Percentiles rank a stretch among this genome's conserved stretches.
Conservation (phyloP, 768 basidiomycete genomes). For the Lactarius sanguifluus region DNA sequence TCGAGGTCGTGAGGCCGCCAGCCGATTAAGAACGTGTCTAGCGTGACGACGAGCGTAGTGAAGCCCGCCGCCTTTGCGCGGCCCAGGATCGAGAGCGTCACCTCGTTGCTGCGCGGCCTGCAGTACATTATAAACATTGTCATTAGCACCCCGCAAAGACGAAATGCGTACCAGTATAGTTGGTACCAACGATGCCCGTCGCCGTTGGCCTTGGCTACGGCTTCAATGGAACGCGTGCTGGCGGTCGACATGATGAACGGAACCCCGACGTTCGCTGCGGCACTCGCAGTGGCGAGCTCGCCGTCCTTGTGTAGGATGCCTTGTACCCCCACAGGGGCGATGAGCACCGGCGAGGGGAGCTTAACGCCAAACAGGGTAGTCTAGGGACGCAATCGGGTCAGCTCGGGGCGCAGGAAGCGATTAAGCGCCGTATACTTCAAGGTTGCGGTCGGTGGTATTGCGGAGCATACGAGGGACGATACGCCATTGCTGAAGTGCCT, state of each 20-base stretch:
- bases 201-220: conserved; percentile 72
- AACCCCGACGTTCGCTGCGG: conserved; percentile 59
- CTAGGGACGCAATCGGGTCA: conserved; percentile 37
- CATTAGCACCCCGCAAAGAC: neutral
- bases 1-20: conserved; percentile 78
- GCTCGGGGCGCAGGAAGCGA: neutral
- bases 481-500: conserved; percentile 61
- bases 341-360: conserved; percentile 57
- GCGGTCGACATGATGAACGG: conserved; percentile 79
- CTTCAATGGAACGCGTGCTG: conserved; percentile 68
- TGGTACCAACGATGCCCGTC: conserved; percentile 75
- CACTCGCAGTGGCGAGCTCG: conserved; percentile 68
- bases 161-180: conserved; percentile 60
- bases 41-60: conserved; percentile 71
- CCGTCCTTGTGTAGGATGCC: conserved; percentile 68
- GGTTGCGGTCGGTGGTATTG: conserved; percentile 52
- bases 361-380: conserved; percentile 70
- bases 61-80: conserved; percentile 68
- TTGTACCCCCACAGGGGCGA: conserved; percentile 73
- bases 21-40: conserved; percentile 71
- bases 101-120: conserved; percentile 62
- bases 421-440: conserved; percentile 48
- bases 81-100: conserved; percentile 62
- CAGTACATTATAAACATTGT: neutral
- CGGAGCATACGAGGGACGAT: conserved; percentile 83